Evolutionary conservation across 805 yeast species (phyloP), one percentile per base, ranked within the genome.

Genomic region (Metschnikowia reukaufii): DNA sequence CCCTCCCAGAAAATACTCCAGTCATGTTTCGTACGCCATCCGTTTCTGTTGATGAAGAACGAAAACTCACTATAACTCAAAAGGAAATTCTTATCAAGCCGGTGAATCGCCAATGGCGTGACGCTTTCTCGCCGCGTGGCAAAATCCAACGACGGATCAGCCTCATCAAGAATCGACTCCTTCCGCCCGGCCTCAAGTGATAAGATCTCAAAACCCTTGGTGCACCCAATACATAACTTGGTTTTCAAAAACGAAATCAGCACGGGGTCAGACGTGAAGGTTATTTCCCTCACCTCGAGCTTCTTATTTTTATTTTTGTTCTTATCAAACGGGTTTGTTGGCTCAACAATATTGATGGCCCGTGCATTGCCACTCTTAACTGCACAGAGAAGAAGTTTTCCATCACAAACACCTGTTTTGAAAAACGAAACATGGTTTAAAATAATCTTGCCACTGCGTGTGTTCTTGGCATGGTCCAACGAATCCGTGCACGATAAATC

Each of bases 1-100:
- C 98, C 97, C 68, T 94, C 98, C 99, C 99, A 94, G 62, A 86
- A 83, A 43, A 94, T 85, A 54, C 91, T 86, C 91, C 96, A 91
- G 42, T 88, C 92, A 36, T 94, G 88, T 52, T 91, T 82, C 16
- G 95, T 85, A 57, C 97, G 79, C 99, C 99, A 94, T 19, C 99
- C 99, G 64, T 91, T 91, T 49, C 86, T 79, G 61, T 94, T 91
- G 57, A 94, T 95, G 67, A 88, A 90, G 66, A 94, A 94, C 39
- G 97, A 92, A 63, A 92, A 90, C 62, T 90, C 97, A 4, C 95
- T 82, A 64, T 92, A 94, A 63, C 91, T 85, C 54, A 94, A 77
- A 59, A 94, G 70, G 63, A 92, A 94, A 68, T 91, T 94, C 45
- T 84, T 82, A 48, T 92, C 94, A 48, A 94, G 82, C 51, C 96